Evolutionary conservation across 768 basidiomycete genomes (phyloP), one percentile per base, ranked within the genome.

Genomic region (Cubamyces sp.): DNA sequence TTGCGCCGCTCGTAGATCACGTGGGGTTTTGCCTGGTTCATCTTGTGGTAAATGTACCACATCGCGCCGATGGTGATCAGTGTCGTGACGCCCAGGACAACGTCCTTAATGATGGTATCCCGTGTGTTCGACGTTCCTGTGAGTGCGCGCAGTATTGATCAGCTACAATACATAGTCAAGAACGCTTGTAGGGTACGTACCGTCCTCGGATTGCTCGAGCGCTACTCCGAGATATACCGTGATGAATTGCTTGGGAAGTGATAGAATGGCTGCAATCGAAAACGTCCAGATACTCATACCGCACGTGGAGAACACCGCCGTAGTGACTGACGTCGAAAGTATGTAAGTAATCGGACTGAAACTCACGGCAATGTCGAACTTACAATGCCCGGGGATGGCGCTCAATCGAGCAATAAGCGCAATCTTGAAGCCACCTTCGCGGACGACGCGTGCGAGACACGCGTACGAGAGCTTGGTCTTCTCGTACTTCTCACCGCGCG

Each of bases 141-240:
- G 12, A 26, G 66, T 30, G 28, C 28, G 28, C 21, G 9, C 1
- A 19, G 11, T 26, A 61, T 37, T 28, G 39, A 60, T 46, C 5
- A 28, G 21, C 16, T 19, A 19, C 9, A 45, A 23, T 54, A 15
- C 23, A 19, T 40, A 41, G 9, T 28, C 40, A 3, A 26, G 47
- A 43, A 9, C 18, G 28, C 6, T 5, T 16, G 5, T 16, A 23
- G 70, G 39, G 14, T 5, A 45, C 51, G 14, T 37, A 45, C 64
- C 63, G 40, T 69, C 75, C 6, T 67, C 74, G 3, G 81, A 77
- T 23, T 83, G 76, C 64, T 89, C 84, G n/a, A 92, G 73, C 28
- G 91, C 79, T 30, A 92, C 92, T 39, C 94, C 94, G 16, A 96
- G 82, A 70, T 97, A 97, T 14, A 97, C 95, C 8, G 90, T 92